Evolutionary conservation across 2,329 filamentous ascomycete genomes (phyloP), one percentile per base, ranked within the genome.

Genomic region (Dactylellina haptotyla): DNA sequence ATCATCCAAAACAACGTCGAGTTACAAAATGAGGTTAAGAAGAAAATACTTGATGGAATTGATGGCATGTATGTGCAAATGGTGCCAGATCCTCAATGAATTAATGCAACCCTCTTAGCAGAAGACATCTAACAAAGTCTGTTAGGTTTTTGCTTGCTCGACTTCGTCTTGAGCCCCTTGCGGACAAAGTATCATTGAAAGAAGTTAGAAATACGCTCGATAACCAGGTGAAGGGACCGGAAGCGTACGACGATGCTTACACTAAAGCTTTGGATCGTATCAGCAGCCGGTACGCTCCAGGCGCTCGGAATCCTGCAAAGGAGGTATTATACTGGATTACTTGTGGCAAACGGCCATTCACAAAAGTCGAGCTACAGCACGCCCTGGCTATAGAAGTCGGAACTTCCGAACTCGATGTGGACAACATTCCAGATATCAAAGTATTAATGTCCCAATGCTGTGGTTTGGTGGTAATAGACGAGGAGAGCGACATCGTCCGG

Each of bases 131-230:
- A 14, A 57, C 1, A 43, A 39, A 23, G 57, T 66, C 32, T 34
- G 32, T 43, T 4, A 43, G 39, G 16, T 43, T 43, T 18, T 43
- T 43, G 16, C 39, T 43, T n/a, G 39, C 16, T 4, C 8, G 16
- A n/a, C 39, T 43, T 10, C 39, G 39, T 43, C 39, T 43, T 43
- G 39, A 43, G 4, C 16, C 39, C 8, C 16, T 43, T 9, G 5
- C 3, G 5, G 45, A 20, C 16, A 4, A 23, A 4, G 16, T 25
- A 4, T 23, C 45, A 9, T 4, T 8, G 2, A 71, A 75, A 26
- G 57, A 23, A 0, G 78, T 80, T 2, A 74, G 85, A 0, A 10
- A 64, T 37, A 77, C 75, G 0, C 71, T 84, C 14, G 80, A 80
- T 9, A 18, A 18, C 8, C 9, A 10, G 6, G 4, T n/a, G 39